Evolutionary conservation across 257 asterid genomes (phyloP).

Genomic region (Penstemon newberryi): DNA sequence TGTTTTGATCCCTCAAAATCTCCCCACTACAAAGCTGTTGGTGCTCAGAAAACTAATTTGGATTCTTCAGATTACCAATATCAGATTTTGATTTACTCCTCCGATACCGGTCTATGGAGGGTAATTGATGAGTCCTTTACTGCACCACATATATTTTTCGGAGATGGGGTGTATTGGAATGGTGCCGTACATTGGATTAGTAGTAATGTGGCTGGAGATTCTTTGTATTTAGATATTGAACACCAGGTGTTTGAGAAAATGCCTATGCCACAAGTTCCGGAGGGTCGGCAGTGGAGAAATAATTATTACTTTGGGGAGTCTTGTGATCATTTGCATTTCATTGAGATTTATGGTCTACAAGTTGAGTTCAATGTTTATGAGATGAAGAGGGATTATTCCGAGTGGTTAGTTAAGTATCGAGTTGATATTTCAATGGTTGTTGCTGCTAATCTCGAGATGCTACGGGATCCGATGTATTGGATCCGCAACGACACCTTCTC

Average conservation of each 20-base stretch:
- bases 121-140: not conserved
- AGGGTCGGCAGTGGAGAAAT: no score
- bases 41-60: not conserved
- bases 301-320: not conserved
- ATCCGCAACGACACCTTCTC: no score
- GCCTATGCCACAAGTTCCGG: not conserved
- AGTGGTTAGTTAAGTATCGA: no score
- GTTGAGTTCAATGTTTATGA: not conserved
- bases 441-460: no score
- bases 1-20: not conserved
- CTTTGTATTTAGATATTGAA: not conserved
- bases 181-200: not conserved
- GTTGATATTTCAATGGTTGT: no score
- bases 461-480: no score
- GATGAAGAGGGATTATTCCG: no score
- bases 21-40: not conserved
- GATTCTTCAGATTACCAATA: no score
- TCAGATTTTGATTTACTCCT: not conserved
- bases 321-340: conserved; percentile 1
- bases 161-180: not conserved
- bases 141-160: no score
- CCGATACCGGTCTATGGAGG: not conserved
- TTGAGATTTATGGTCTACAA: not conserved
- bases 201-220: not conserved
- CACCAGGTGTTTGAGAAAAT: not conserved